A percentile compares a stretch with the other conserved stretches of the same genome.
These are phyloP conservation scores for Mortierella alpina DNA, from an alignment of 192 early-diverging fungal species.

Conservation along the genomic window DNA sequence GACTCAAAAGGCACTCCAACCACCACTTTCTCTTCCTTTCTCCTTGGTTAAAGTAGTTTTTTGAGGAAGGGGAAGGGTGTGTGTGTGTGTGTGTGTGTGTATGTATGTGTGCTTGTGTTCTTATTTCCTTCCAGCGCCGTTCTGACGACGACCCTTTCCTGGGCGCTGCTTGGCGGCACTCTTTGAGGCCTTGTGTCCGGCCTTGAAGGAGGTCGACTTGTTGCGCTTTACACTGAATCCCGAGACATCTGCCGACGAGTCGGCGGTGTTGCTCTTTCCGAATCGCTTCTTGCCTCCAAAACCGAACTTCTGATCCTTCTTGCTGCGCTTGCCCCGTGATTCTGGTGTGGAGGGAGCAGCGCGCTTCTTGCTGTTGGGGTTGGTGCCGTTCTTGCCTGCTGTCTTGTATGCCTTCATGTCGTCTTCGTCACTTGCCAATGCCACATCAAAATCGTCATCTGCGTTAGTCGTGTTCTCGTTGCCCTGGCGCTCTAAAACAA, in stretches of 20 bases:
- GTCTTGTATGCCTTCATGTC: conserved; percentile 44
- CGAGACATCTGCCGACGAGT: conserved; percentile 77
- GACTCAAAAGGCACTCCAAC: too few relatives aligned
- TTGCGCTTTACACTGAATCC: conserved; percentile 64
- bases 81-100: too few relatives aligned
- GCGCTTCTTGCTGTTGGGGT: conserved; percentile 26
- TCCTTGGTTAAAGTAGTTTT: too few relatives aligned
- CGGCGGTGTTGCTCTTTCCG: conserved; percentile 81
- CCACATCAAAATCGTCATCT: conserved; percentile 81
- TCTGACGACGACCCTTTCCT: conserved; percentile 57
- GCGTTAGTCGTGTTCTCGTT: conserved; percentile 52
- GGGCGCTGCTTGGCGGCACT: conserved; percentile 42
- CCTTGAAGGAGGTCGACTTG: conserved; percentile 47
- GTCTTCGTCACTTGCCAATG: conserved; percentile 58
- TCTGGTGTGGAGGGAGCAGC: conserved; percentile 27
- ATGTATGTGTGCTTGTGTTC: too few relatives aligned
- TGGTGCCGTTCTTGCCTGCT: not conserved
- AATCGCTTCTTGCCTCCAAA: conserved; percentile 88
- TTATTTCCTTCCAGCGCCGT: conserved; percentile 37
- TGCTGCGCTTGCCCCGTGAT: conserved; percentile 31
- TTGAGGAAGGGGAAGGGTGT: too few relatives aligned
- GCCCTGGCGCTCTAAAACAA: conserved; percentile 64
- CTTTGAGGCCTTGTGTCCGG: conserved; percentile 32
- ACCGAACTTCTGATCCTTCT: conserved; percentile 89
- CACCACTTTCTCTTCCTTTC: too few relatives aligned